A percentile compares a stretch with the other conserved stretches of the same genome.
phyloP scores from a whole-genome alignment of 768 basidiomycete species.

The Amanita thiersii region DNA sequence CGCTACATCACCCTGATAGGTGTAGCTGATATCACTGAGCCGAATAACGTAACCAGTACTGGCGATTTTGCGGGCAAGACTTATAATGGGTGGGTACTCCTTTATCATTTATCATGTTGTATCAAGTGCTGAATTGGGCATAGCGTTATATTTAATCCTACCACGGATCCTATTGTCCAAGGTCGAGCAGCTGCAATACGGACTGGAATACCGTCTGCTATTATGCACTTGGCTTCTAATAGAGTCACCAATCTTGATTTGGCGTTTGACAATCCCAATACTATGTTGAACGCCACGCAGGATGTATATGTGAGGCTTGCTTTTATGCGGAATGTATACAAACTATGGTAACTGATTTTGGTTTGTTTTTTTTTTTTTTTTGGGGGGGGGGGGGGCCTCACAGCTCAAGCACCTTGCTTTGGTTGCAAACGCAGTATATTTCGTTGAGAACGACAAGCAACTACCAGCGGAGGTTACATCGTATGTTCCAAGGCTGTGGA shows the following conservation, averaged over 20 bases:
- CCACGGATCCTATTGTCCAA: conserved; percentile 34
- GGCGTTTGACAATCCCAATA: conserved; percentile 39
- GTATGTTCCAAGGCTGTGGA: conserved; percentile 38
- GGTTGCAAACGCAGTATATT: conserved; percentile 52
- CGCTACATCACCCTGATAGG: conserved; percentile 31
- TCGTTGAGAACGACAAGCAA: conserved; percentile 34
- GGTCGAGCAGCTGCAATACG: conserved; percentile 41
- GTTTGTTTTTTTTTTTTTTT: too few species aligned
- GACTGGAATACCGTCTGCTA: conserved; percentile 51
- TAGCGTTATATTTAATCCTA: conserved; percentile 38
- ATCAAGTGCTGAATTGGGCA: too few species aligned
- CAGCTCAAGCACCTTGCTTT: conserved; percentile 52
- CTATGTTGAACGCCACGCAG: conserved; percentile 44
- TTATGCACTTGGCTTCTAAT: conserved; percentile 44
- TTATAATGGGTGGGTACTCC: conserved; percentile 47
- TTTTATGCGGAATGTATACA: neutral
- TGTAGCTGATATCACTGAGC: conserved; percentile 16
- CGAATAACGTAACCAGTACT: conserved; percentile 46
- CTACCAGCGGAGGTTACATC: too few species aligned
- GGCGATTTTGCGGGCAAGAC: conserved; percentile 33
- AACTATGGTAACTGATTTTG: too few species aligned
- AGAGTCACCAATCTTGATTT: conserved; percentile 29
- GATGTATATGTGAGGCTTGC: conserved; percentile 39
- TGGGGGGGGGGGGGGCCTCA: too few species aligned
- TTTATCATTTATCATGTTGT: too few species aligned